Conservation (phyloP, 345 rosid genomes). For the Lenwebbia sp. region DNA sequence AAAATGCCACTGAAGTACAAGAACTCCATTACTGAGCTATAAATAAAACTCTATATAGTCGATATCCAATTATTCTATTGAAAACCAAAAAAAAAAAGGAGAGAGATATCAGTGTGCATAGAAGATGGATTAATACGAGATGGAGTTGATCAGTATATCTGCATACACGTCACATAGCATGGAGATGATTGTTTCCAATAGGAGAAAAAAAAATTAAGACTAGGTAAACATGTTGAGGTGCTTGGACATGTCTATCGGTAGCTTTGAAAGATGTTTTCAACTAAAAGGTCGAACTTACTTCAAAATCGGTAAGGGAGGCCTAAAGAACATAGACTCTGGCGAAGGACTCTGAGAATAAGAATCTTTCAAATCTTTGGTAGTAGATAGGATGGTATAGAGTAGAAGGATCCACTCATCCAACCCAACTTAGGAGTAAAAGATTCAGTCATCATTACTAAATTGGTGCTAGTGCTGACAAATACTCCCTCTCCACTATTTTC, state of each 20-base stretch:
- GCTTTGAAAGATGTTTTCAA: neutral
- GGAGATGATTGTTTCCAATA: neutral
- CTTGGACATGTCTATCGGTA: neutral
- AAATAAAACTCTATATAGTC: neutral
- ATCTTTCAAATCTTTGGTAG: neutral
- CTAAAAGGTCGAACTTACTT: neutral
- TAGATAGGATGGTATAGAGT: neutral
- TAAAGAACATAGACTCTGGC: neutral
- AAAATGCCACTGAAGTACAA: neutral
- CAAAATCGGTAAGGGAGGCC: neutral
- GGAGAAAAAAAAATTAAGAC: neutral
- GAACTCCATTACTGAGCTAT: neutral
- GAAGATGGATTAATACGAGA: neutral
- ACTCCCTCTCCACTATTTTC: neutral
- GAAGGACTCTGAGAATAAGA: neutral
- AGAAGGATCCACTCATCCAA: neutral
- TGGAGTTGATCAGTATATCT: neutral
- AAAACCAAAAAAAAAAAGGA: neutral
- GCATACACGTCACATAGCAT: neutral
- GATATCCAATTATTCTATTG: neutral
- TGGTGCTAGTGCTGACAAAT: neutral
- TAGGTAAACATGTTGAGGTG: neutral
- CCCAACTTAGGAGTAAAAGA: neutral
- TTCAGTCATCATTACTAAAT: neutral
- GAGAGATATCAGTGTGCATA: neutral